Evolutionary conservation across 2,329 filamentous ascomycete species (phyloP).

Genomic region (Camillea tinctor): DNA sequence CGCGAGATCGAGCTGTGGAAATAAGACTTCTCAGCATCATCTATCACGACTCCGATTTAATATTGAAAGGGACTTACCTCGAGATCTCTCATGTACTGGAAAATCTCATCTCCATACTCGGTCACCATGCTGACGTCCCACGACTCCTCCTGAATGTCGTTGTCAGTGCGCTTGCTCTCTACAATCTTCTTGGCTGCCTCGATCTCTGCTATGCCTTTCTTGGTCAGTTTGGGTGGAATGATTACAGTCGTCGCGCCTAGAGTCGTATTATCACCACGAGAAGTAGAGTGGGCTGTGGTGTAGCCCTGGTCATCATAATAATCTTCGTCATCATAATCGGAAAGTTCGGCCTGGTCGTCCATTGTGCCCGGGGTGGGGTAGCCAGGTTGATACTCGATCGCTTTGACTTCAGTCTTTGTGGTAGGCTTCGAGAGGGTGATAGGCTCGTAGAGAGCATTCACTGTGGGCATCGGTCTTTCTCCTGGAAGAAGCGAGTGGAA

Average conservation of each 20-base stretch:
- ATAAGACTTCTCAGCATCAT: conserved; percentile 16
- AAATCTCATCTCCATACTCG: conserved; percentile 95
- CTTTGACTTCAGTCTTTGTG: conserved; percentile 5
- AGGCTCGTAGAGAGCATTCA: conserved; percentile 10
- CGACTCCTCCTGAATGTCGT: conserved; percentile 83
- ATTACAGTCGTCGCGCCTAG: conserved; percentile 53
- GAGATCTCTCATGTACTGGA: conserved; percentile 83
- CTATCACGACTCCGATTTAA: neutral
- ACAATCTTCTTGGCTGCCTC: conserved; percentile 64
- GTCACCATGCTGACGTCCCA: conserved; percentile 98
- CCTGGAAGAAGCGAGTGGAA: conserved; percentile 7
- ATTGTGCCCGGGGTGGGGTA: conserved; percentile 16
- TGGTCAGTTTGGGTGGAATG: conserved; percentile 70
- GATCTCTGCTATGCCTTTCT: conserved; percentile 70
- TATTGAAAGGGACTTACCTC: conserved; percentile 59
- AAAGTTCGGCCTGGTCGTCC: conserved; percentile 38
- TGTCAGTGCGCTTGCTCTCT: conserved; percentile 60
- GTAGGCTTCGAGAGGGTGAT: neutral
- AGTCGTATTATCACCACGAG: conserved; percentile 64
- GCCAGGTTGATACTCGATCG: conserved; percentile 3
- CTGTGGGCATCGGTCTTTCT: conserved; percentile 5
- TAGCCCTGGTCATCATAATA: conserved; percentile 67
- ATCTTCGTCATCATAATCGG: conserved; percentile 70
- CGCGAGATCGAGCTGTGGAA: conserved; percentile 67
- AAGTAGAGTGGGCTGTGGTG: conserved; percentile 73